phyloP scores from a whole-genome alignment of 225 moss, liverwort and hornwort species.

The Pseudoscleropodium purum region DNA sequence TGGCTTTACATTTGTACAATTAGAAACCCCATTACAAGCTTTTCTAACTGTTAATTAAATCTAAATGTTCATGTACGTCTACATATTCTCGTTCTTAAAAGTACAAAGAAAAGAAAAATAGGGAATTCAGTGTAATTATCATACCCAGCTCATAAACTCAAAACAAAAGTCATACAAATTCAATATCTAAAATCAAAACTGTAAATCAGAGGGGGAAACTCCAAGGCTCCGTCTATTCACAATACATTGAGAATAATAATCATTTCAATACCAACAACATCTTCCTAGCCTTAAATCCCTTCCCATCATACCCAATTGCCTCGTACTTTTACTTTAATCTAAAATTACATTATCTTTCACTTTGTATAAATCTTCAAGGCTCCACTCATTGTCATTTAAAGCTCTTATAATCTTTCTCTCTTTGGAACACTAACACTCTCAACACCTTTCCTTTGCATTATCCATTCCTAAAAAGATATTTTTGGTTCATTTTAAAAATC shows the following conservation, averaged over 20 bases:
- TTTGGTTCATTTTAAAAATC: not conserved
- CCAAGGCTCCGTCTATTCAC: not conserved
- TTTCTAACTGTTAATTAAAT: not conserved
- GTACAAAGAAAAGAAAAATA: not conserved
- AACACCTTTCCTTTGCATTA: not conserved
- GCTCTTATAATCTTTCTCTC: not conserved
- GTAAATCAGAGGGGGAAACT: not conserved
- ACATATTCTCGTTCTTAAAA: not conserved
- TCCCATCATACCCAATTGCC: not conserved
- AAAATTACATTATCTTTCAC: not conserved
- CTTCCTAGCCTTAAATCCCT: not conserved
- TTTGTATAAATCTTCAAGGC: not conserved
- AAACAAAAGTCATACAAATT: not conserved
- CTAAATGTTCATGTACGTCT: not conserved
- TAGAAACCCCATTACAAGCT: not conserved
- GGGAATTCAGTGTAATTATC: not conserved
- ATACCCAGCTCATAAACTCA: not conserved
- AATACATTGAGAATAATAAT: not conserved
- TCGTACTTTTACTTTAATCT: not conserved
- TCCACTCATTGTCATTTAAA: not conserved
- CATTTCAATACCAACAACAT: not conserved
- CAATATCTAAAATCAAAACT: not conserved
- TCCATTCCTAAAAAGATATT: not conserved
- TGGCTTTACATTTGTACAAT: not conserved
- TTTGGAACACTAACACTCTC: not conserved